Percentiles rank a stretch among this genome's conserved stretches.
These are phyloP conservation scores for Trichophyton simii DNA, from an alignment of 2,329 filamentous ascomycete species.

Conservation along the genomic window DNA sequence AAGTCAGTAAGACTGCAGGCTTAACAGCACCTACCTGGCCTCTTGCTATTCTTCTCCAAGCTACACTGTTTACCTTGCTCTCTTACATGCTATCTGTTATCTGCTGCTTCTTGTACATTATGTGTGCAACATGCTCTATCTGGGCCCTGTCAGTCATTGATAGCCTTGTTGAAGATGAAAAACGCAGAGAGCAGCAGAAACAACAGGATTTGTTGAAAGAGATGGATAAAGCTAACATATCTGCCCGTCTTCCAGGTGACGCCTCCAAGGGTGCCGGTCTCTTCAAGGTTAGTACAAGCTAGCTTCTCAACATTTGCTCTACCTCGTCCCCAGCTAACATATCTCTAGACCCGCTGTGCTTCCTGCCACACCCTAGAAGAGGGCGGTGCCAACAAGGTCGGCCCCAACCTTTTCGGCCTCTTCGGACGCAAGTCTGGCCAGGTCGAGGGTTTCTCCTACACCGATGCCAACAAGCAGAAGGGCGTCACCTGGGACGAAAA, in stretches of 20 bases:
- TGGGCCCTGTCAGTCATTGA: neutral
- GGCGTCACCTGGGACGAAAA: constrained; percentile 77
- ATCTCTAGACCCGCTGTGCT: constrained; percentile 79
- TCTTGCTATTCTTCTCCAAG: neutral
- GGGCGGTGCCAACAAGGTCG: constrained; percentile 92
- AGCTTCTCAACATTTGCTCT: constrained; percentile 6
- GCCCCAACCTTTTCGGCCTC: constrained; percentile 90
- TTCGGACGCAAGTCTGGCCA: constrained; percentile 92
- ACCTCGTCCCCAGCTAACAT: constrained; percentile 20
- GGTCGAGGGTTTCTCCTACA: constrained; percentile 90
- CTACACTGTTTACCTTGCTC: neutral
- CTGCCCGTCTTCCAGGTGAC: constrained; percentile 9
- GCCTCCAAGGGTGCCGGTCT: constrained; percentile 13
- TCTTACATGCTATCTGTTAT: neutral
- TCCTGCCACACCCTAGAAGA: constrained; percentile 96
- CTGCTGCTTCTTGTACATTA: neutral
- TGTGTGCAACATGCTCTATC: neutral
- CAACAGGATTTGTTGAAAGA: neutral
- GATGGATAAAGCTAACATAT: constrained; percentile 9
- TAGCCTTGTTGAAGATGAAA: constrained; percentile 1
- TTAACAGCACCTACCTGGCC: neutral
- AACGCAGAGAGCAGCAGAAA: constrained; percentile 7
- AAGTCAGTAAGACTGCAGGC: neutral
- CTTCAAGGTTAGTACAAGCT: constrained; percentile 11
- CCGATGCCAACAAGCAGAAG: constrained; percentile 98